Evolutionary conservation across 1,139 yeast species (phyloP).

Genomic region (Spencermartinsiella ligniputridi): DNA sequence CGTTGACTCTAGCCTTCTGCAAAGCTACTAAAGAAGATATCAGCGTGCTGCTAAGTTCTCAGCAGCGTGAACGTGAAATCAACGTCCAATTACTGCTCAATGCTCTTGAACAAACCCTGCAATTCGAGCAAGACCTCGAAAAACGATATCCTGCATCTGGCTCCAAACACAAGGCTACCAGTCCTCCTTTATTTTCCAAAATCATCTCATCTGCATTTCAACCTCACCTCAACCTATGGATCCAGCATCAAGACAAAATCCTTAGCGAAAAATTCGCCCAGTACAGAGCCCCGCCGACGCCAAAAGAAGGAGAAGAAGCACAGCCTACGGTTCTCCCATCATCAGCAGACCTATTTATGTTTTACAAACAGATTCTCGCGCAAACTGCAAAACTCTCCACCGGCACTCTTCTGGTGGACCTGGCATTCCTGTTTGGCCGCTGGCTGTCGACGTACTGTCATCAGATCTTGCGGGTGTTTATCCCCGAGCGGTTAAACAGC

Average conservation of each 20-base stretch:
- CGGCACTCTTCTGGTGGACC: constrained; percentile 60
- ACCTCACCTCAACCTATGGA: constrained; percentile 81
- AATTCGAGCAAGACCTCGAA: constrained; percentile 72
- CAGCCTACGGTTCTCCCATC: constrained; percentile 68
- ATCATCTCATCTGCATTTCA: constrained; percentile 73
- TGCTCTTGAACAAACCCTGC: constrained; percentile 60
- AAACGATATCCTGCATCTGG: constrained; percentile 44
- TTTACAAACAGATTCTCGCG: constrained; percentile 64
- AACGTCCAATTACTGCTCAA: constrained; percentile 58
- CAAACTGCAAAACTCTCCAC: constrained; percentile 74
- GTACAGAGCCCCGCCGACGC: constrained; percentile 27
- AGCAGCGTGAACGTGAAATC: constrained; percentile 33
- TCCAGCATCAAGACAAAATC: constrained; percentile 71
- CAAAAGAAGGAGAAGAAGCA: constrained; percentile 37
- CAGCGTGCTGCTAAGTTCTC: constrained; percentile 39
- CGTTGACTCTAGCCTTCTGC: constrained; percentile 61
- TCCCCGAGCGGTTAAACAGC: constrained; percentile 44
- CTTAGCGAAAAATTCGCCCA: constrained; percentile 55
- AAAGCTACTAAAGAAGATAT: constrained; percentile 66
- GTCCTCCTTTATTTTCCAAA: constrained; percentile 34
- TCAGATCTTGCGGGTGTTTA: constrained; percentile 54
- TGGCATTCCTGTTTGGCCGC: constrained; percentile 61
- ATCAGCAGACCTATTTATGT: constrained; percentile 79
- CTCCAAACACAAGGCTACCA: constrained; percentile 4
- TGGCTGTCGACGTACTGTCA: constrained; percentile 64